A percentile compares a stretch with the other conserved stretches of the same genome.
These are phyloP conservation scores for Coix lacrymajobi DNA, from an alignment of 176 grass and related monocot genomes.

Conservation along the genomic window DNA sequence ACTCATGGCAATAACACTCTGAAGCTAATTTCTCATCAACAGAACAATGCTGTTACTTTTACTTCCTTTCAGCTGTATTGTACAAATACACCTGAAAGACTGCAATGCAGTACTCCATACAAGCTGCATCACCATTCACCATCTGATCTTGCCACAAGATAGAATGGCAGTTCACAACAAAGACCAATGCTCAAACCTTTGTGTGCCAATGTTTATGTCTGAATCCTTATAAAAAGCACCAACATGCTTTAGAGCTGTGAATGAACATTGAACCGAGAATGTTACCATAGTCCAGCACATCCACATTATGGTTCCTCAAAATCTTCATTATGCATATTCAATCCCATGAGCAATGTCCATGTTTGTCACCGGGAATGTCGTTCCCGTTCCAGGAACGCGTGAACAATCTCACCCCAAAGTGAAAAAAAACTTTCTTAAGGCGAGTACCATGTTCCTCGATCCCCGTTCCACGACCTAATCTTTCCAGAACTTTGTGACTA, in stretches of 20 bases:
- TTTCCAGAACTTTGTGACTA: neutral
- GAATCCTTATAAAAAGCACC: conserved; percentile 1
- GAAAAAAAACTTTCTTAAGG: neutral
- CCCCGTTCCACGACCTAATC: neutral
- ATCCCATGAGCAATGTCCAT: neutral
- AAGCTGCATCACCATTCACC: conserved; percentile 16
- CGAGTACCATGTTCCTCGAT: neutral
- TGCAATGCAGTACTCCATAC: conserved; percentile 11
- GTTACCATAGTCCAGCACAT: conserved; percentile 9
- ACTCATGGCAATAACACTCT: neutral
- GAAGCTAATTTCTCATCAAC: conserved; percentile 13
- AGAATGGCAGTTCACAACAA: conserved; percentile 15
- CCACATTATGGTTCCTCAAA: neutral
- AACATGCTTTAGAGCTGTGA: conserved; percentile 10
- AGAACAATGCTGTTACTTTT: conserved; percentile 6
- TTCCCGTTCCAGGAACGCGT: neutral
- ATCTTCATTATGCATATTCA: neutral
- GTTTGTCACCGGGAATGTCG: neutral
- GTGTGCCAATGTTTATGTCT: neutral
- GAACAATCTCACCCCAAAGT: neutral
- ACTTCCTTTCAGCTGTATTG: conserved; percentile 5
- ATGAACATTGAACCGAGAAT: conserved; percentile 17
- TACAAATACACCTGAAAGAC: neutral
- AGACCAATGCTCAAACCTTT: conserved; percentile 18
- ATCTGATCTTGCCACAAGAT: neutral